Evolutionary conservation across 1,284 basidiomycete species (phyloP).

Genomic region (Pyrrhoderma noxium): DNA sequence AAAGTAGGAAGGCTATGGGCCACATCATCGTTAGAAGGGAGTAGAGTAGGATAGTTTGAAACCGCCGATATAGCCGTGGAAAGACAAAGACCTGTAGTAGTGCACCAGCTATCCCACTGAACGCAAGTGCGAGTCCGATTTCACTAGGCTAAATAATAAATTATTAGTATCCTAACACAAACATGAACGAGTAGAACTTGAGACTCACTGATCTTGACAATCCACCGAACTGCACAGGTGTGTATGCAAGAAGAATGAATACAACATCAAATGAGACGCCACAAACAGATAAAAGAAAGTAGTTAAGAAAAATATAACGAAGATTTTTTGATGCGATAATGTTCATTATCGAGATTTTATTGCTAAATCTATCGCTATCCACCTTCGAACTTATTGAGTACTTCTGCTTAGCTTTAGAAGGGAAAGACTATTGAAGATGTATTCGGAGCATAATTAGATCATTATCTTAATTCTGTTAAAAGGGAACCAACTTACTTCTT

Average conservation of each 20-base stretch:
- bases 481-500: slow-evolving; percentile 18
- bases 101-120: slow-evolving; percentile 28
- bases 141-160: slow-evolving; percentile 14
- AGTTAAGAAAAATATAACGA: slow-evolving; percentile 17
- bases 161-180: not conserved
- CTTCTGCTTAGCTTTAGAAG: too few relatives aligned
- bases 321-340: slow-evolving; percentile 15
- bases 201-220: slow-evolving; percentile 20
- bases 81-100: slow-evolving; percentile 33
- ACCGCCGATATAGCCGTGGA: slow-evolving; percentile 30
- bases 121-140: slow-evolving; percentile 23
- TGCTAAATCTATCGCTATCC: not conserved
- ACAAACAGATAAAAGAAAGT: slow-evolving; percentile 16
- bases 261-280: slow-evolving; percentile 16
- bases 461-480: not conserved
- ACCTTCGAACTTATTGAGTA: too few relatives aligned
- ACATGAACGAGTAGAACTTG: not conserved
- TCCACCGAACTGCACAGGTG: slow-evolving; percentile 16
- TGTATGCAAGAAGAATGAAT: slow-evolving; percentile 14
- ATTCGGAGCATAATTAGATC: not conserved
- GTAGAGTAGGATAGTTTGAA: slow-evolving; percentile 32
- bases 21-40: slow-evolving; percentile 31
- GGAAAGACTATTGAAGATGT: too few relatives aligned
- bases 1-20: slow-evolving; percentile 30
- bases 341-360: not conserved